Evolutionary conservation across 164 flowering plant species (phyloP).

Genomic region (Aristolochia californica): DNA sequence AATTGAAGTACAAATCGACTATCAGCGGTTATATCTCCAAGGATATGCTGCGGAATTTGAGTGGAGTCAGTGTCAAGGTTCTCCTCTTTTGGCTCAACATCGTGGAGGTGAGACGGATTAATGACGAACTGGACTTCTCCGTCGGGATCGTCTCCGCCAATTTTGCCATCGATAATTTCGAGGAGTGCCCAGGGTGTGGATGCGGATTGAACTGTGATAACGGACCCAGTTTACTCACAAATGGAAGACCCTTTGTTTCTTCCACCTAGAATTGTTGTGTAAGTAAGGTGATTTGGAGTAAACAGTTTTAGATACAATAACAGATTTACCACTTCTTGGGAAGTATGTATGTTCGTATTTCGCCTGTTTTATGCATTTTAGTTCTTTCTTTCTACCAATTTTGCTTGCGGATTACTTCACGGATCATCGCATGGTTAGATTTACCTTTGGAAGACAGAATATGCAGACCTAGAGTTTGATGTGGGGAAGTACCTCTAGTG

Average conservation of each 20-base stretch:
- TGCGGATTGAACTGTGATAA: constrained; percentile 41
- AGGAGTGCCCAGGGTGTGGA: constrained; percentile 47
- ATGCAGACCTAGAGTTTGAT: too few relatives aligned
- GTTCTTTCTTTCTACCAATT: too few relatives aligned
- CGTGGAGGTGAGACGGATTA: constrained; percentile 30
- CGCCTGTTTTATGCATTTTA: too few relatives aligned
- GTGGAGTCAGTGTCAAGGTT: constrained; percentile 50
- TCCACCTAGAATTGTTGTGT: constrained; percentile 1
- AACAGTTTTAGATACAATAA: too few relatives aligned
- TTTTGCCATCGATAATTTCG: constrained; percentile 38
- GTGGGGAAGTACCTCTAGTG: too few relatives aligned
- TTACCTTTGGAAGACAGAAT: too few relatives aligned
- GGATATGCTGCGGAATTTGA: constrained; percentile 24
- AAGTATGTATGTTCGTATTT: too few relatives aligned
- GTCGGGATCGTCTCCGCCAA: constrained; percentile 51
- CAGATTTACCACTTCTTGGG: too few relatives aligned
- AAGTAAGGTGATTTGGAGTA: too few relatives aligned
- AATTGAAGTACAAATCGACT: constrained; percentile 36
- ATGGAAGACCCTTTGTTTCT: constrained; percentile 1
- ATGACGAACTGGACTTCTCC: constrained; percentile 42
- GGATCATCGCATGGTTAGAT: too few relatives aligned
- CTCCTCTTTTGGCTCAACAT: constrained; percentile 50
- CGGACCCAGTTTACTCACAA: not conserved
- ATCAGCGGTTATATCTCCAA: constrained; percentile 33
- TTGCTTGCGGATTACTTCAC: too few relatives aligned